These are phyloP conservation scores for Sarocladium strictum DNA, from an alignment of 2,329 filamentous ascomycete genomes.

Conservation along the genomic window DNA sequence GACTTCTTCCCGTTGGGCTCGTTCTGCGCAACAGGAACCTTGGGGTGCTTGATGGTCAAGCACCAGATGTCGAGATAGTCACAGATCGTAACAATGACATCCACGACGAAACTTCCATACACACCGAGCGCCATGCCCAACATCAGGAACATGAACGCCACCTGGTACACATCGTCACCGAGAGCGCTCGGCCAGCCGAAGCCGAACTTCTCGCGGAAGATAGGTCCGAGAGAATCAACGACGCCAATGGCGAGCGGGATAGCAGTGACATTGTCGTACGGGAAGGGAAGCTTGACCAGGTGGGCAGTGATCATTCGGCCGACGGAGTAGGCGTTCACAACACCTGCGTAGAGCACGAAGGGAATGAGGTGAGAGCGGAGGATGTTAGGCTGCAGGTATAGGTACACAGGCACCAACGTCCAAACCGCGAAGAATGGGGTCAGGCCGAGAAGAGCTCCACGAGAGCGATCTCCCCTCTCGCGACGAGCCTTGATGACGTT, in stretches of 20 bases:
- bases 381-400: constrained; percentile 80
- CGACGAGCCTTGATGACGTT: constrained; percentile 82
- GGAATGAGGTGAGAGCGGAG: constrained; percentile 79
- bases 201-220: constrained; percentile 51
- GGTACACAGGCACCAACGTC: constrained; percentile 69
- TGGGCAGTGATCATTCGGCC: constrained; percentile 95
- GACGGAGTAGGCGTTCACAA: constrained; percentile 92
- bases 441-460: constrained; percentile 75
- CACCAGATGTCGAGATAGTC: constrained; percentile 99
- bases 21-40: constrained; percentile 34
- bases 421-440: constrained; percentile 75
- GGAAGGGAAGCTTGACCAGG: constrained; percentile 80
- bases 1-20: constrained; percentile 15
- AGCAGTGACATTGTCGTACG: constrained; percentile 81
- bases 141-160: constrained; percentile 85
- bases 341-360: constrained; percentile 80
- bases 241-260: constrained; percentile 74
- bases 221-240: constrained; percentile 71
- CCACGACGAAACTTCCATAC: constrained; percentile 96
- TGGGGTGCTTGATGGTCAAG: constrained; percentile 86
- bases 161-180: constrained; percentile 75
- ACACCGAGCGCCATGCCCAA: constrained; percentile 79
- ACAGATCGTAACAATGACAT: constrained; percentile 96
- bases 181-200: constrained; percentile 73
- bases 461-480: constrained; percentile 63